Evolutionary conservation across 257 asterid species (phyloP).

Genomic region (Plantago elongata): DNA sequence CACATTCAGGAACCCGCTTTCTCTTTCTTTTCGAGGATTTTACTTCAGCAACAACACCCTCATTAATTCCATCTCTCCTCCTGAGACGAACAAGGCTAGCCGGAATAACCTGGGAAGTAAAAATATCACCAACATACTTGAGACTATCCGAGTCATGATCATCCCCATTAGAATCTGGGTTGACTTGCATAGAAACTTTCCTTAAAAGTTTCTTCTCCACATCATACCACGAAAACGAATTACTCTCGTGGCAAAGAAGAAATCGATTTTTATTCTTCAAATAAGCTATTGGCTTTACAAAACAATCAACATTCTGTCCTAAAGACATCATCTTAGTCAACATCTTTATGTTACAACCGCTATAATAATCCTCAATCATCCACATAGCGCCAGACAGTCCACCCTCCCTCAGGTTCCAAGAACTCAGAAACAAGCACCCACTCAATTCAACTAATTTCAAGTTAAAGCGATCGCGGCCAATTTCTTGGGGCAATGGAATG

Average conservation of each 20-base stretch:
- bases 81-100: constrained; percentile 17
- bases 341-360: background rate
- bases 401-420: background rate
- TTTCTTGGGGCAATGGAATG: background rate
- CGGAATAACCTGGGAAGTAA: constrained; percentile 7
- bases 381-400: too few relatives aligned
- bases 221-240: constrained; percentile 8
- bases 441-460: background rate
- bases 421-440: constrained; percentile 14
- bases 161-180: background rate
- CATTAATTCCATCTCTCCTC: background rate
- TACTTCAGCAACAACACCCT: background rate
- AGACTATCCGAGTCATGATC: background rate
- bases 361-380: constrained; percentile 20
- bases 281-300: constrained; percentile 20
- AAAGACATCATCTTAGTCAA: constrained; percentile 18
- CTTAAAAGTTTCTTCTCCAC: background rate
- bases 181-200: background rate
- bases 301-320: too few relatives aligned
- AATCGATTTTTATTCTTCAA: background rate
- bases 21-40: background rate
- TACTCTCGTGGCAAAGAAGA: background rate
- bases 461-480: too few relatives aligned
- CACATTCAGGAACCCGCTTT: too few relatives aligned
- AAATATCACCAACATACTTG: background rate